These are phyloP conservation scores for Onygenales sp. DNA, from an alignment of 2,329 filamentous ascomycete genomes.

Conservation along the genomic window DNA sequence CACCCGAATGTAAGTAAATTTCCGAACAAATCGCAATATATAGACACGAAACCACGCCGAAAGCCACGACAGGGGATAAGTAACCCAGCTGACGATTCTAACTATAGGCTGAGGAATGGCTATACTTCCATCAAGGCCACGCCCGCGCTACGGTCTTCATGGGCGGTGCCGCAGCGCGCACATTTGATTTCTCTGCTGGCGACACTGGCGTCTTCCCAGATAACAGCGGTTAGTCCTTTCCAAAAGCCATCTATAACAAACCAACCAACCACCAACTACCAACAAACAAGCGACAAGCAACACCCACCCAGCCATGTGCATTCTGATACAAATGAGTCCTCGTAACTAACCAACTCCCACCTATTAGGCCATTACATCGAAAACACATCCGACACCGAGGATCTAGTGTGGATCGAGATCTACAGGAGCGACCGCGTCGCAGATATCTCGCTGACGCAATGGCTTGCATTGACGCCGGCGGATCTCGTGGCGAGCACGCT, in stretches of 20 bases:
- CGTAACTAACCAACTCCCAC: neutral
- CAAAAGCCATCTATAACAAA: too few relatives aligned
- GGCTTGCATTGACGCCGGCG: conserved; percentile 58
- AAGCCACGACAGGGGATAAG: neutral
- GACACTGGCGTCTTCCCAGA: conserved; percentile 61
- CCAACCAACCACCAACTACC: too few relatives aligned
- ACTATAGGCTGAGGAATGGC: conserved; percentile 56
- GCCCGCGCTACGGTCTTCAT: conserved; percentile 57
- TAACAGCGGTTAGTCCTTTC: conserved; percentile 37
- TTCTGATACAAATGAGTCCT: too few relatives aligned
- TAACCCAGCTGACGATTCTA: neutral
- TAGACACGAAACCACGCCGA: neutral
- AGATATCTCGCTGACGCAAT: conserved; percentile 59
- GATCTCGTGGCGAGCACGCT: conserved; percentile 53
- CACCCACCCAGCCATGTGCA: too few relatives aligned
- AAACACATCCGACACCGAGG: conserved; percentile 54
- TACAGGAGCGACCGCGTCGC: conserved; percentile 59
- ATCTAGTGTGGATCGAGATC: conserved; percentile 59
- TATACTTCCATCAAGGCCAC: conserved; percentile 58
- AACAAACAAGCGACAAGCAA: too few relatives aligned
- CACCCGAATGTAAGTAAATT: conserved; percentile 50
- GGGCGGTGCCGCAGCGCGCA: conserved; percentile 51
- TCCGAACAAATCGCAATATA: neutral
- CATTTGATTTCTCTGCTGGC: conserved; percentile 58
- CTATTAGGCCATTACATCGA: conserved; percentile 54